Conservation (phyloP, 257 asterid genomes). For the Nicotiana sylvestris region DNA sequence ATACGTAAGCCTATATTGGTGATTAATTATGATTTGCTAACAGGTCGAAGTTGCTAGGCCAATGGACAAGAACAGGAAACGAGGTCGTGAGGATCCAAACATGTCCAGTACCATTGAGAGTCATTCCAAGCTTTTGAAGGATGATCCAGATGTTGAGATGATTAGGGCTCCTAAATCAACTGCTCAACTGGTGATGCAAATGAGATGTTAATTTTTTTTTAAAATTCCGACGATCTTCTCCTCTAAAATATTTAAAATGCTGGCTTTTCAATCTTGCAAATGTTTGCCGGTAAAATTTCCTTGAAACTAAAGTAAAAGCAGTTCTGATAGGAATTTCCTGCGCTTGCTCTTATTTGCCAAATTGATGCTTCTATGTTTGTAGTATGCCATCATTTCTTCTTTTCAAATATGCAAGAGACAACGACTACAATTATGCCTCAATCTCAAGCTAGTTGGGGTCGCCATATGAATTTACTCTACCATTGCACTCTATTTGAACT, state of each 20-base stretch:
- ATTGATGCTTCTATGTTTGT: neutral
- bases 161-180: slow-evolving; percentile 24
- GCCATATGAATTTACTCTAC: neutral
- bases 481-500: slow-evolving; percentile 1
- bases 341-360: neutral
- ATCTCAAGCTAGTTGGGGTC: neutral
- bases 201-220: neutral
- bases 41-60: slow-evolving; percentile 97
- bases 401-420: neutral
- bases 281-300: neutral
- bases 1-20: neutral
- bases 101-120: slow-evolving; percentile 32
- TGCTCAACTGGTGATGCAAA: slow-evolving; percentile 37
- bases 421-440: neutral
- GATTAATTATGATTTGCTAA: slow-evolving; percentile 19
- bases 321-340: neutral
- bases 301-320: neutral
- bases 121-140: slow-evolving; percentile 41
- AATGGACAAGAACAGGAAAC: slow-evolving; percentile 61
- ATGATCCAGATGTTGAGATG: slow-evolving; percentile 21
- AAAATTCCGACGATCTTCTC: neutral
- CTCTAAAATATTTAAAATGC: neutral
- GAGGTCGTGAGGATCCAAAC: slow-evolving; percentile 63
- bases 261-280: neutral
- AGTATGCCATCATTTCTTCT: neutral